Conservation (phyloP, 352 stramenopile species). For the Saprolegnia diclina region DNA sequence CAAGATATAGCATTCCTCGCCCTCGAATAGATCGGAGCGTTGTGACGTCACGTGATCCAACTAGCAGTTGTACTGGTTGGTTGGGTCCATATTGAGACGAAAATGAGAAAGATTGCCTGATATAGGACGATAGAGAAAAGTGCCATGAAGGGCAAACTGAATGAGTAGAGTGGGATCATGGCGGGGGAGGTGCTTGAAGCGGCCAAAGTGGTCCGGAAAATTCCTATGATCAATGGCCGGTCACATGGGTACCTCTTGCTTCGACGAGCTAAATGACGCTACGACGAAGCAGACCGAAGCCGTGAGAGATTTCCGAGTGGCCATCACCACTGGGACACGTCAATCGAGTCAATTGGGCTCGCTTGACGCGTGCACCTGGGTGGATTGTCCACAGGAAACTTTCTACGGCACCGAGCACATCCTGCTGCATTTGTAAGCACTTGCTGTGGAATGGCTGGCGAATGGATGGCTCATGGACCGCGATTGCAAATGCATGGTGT, state of each 20-base stretch:
- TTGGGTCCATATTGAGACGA: no score
- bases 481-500: not conserved
- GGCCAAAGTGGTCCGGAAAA: not conserved
- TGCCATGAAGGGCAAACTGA: not conserved
- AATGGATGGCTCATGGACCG: not conserved
- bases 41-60: no score
- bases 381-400: not conserved
- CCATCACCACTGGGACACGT: not conserved
- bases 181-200: not conserved
- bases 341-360: not conserved
- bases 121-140: not conserved
- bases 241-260: constrained; percentile 4
- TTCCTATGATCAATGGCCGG: constrained; percentile 13
- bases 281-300: not conserved
- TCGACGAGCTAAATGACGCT: not conserved
- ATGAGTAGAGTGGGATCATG: not conserved
- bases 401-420: not conserved
- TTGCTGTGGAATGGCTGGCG: not conserved
- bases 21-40: no score
- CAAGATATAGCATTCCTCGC: no score
- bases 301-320: constrained; percentile 1
- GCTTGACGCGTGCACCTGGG: not conserved
- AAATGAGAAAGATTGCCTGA: no score
- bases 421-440: not conserved
- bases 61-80: no score